Evolutionary conservation across 2,329 filamentous ascomycete genomes (phyloP).

Genomic region (Sarocladium kiliense): DNA sequence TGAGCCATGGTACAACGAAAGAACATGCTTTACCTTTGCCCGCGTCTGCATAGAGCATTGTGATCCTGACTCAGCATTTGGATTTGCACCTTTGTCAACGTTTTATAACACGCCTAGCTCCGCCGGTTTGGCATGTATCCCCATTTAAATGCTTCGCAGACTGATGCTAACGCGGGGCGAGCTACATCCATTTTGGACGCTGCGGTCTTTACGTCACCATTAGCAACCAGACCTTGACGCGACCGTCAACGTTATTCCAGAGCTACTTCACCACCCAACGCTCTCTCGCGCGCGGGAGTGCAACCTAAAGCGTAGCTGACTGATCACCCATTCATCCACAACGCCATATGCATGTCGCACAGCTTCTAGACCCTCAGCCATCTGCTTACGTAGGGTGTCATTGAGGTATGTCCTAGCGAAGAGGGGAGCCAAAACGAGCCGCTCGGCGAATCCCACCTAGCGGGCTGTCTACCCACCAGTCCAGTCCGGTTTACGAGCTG

Average conservation of each 20-base stretch:
- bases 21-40: background rate
- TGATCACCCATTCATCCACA: background rate
- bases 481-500: constrained; percentile 1
- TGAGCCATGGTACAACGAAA: background rate
- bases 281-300: background rate
- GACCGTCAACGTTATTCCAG: background rate
- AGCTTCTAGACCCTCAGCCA: background rate
- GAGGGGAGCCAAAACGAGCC: too few species aligned
- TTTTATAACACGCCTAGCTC: background rate
- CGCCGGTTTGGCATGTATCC: too few species aligned
- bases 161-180: background rate
- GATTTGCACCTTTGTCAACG: background rate
- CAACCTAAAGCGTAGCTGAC: background rate
- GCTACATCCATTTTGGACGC: background rate
- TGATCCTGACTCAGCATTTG: constrained; percentile 1
- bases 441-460: background rate
- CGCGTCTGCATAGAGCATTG: background rate
- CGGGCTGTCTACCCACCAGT: background rate
- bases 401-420: too few species aligned
- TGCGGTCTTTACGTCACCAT: constrained; percentile 5
- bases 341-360: background rate
- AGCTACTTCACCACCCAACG: background rate
- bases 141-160: background rate
- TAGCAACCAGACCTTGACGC: background rate
- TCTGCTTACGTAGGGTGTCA: background rate